Conservation (phyloP, 352 stramenopile genomes). For the Globisporangium viniferum region DNA sequence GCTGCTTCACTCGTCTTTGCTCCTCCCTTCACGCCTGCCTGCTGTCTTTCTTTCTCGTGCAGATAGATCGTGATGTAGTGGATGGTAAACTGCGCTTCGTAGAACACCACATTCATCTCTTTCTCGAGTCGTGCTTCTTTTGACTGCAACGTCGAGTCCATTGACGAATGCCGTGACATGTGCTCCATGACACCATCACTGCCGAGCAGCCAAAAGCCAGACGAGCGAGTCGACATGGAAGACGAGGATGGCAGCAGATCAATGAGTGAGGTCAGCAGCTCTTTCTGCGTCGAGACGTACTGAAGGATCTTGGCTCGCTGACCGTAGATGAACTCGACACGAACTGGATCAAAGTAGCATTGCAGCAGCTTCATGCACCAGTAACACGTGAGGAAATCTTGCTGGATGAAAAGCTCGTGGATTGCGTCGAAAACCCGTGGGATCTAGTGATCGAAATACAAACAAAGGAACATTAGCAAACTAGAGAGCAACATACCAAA, state of each 20-base stretch:
- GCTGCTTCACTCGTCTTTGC: conserved; percentile 8
- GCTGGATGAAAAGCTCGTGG: conserved; percentile 52
- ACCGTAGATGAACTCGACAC: conserved; percentile 25
- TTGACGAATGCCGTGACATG: conserved; percentile 16
- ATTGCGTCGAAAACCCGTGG: conserved; percentile 47
- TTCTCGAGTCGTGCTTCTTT: conserved; percentile 67
- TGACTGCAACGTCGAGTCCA: conserved; percentile 32
- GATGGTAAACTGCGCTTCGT: conserved; percentile 62
- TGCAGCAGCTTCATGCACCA: conserved; percentile 69
- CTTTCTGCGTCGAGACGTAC: conserved; percentile 49
- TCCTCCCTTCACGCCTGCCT: conserved; percentile 18
- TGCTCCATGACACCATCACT: conserved; percentile 19
- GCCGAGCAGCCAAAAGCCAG: conserved; percentile 45
- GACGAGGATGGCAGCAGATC: conserved; percentile 55
- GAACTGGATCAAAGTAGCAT: conserved; percentile 49
- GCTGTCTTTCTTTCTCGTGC: conserved; percentile 24
- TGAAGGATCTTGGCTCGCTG: conserved; percentile 55
- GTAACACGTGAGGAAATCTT: conserved; percentile 60
- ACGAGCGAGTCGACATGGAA: conserved; percentile 28
- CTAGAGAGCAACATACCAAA: neutral
- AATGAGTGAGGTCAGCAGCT: conserved; percentile 44
- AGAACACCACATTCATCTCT: conserved; percentile 66
- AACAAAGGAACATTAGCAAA: neutral
- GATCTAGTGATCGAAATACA: conserved; percentile 23
- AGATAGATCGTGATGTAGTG: conserved; percentile 63